phyloP scores from a whole-genome alignment of 2,329 filamentous ascomycete species.

The Trichophyton equinum region DNA sequence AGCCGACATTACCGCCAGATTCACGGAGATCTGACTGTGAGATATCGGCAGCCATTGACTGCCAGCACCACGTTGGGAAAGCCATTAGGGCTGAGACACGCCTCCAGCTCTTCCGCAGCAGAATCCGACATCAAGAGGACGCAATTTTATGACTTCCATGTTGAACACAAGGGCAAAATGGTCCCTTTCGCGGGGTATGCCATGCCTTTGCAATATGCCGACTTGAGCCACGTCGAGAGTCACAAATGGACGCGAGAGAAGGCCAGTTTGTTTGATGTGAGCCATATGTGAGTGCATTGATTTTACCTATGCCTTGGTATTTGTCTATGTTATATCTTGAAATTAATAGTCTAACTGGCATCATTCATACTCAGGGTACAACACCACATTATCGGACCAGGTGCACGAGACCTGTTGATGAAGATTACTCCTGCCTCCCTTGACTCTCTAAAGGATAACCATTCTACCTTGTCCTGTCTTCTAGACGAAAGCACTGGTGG shows the following conservation, averaged over 20 bases:
- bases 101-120: conserved; percentile 20
- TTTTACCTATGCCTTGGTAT: neutral
- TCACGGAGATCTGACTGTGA: conserved; percentile 16
- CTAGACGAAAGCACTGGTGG: conserved; percentile 70
- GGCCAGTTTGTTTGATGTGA: conserved; percentile 87
- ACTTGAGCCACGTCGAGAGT: conserved; percentile 65
- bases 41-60: conserved; percentile 16
- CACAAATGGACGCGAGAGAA: conserved; percentile 82
- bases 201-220: conserved; percentile 84
- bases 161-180: conserved; percentile 75
- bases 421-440: conserved; percentile 68
- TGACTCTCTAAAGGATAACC: conserved; percentile 49
- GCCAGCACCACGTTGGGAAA: conserved; percentile 9
- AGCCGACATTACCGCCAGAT: neutral
- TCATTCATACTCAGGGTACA: conserved; percentile 45
- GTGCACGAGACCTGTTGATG: conserved; percentile 70
- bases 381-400: conserved; percentile 70
- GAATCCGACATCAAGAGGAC: conserved; percentile 37
- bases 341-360: neutral
- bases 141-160: conserved; percentile 64
- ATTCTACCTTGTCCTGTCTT: conserved; percentile 72
- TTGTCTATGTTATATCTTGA: neutral
- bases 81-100: conserved; percentile 20
- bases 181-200: conserved; percentile 88
- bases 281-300: conserved; percentile 69